phyloP scores from a whole-genome alignment of 2,329 filamentous ascomycete genomes.

The Phoma sp. region DNA sequence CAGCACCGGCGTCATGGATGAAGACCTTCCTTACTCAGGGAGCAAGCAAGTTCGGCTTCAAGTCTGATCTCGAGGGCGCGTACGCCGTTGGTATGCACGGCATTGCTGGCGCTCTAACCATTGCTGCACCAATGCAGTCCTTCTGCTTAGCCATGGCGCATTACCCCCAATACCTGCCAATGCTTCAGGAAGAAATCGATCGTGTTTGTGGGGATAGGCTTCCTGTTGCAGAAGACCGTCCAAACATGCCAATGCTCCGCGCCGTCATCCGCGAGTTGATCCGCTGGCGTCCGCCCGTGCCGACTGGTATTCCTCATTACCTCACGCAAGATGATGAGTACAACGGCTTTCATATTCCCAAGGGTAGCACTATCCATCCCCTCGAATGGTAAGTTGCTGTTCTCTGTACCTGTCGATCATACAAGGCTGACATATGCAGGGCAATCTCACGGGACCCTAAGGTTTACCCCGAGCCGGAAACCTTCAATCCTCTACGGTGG shows the following conservation, averaged over 20 bases:
- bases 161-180: slow-evolving; percentile 53
- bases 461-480: slow-evolving; percentile 72
- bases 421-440: slow-evolving; percentile 42
- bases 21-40: slow-evolving; percentile 51
- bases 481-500: slow-evolving; percentile 64
- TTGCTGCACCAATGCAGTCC: slow-evolving; percentile 56
- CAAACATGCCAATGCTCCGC: slow-evolving; percentile 50
- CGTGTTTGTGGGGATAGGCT: slow-evolving; percentile 50
- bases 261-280: slow-evolving; percentile 50
- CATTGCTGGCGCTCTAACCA: slow-evolving; percentile 56
- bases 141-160: slow-evolving; percentile 57
- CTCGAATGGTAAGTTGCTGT: slow-evolving; percentile 51
- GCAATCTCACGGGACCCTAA: slow-evolving; percentile 61
- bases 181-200: slow-evolving; percentile 52
- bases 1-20: slow-evolving; percentile 53
- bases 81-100: slow-evolving; percentile 58
- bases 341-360: slow-evolving; percentile 64
- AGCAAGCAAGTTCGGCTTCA: slow-evolving; percentile 51
- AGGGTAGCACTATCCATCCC: slow-evolving; percentile 58
- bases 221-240: slow-evolving; percentile 47
- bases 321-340: slow-evolving; percentile 64
- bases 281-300: slow-evolving; percentile 56
- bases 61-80: slow-evolving; percentile 54
- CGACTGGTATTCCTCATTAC: slow-evolving; percentile 61
- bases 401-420: not conserved